Percentiles rank a stretch among this genome's conserved stretches.
Evolutionary conservation across 495 filamentous ascomycete species (phyloP).

Genomic region (Neurospora sp.): DNA sequence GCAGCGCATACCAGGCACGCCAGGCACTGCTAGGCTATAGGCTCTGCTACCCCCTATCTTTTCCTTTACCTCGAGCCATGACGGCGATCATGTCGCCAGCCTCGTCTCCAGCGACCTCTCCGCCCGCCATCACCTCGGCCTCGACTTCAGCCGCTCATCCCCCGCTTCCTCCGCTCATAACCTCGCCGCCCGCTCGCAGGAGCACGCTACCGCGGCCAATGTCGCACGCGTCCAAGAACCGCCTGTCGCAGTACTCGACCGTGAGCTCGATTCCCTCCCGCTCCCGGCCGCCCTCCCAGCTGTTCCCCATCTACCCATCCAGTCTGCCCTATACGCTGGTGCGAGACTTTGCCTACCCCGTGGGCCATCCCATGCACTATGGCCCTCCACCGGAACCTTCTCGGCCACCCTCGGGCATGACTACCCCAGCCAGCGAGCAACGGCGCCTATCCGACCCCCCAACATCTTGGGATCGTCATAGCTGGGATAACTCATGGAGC

Average conservation of each 20-base stretch:
- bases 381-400: constrained; percentile 74
- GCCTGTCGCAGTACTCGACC: constrained; percentile 52
- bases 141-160: constrained; percentile 45
- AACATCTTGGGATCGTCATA: constrained; percentile 47
- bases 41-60: background rate
- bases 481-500: constrained; percentile 41
- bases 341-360: constrained; percentile 89
- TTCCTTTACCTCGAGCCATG: constrained; percentile 25
- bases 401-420: constrained; percentile 57
- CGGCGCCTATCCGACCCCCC: constrained; percentile 76
- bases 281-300: constrained; percentile 67
- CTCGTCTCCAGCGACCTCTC: constrained; percentile 42
- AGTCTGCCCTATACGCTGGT: constrained; percentile 83
- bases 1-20: background rate
- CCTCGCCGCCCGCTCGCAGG: constrained; percentile 45
- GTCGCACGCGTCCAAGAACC: constrained; percentile 60
- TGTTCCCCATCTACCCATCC: constrained; percentile 77
- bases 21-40: background rate
- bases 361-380: constrained; percentile 80
- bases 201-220: constrained; percentile 53
- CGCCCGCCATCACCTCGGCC: constrained; percentile 41
- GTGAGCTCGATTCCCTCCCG: constrained; percentile 60
- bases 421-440: constrained; percentile 76
- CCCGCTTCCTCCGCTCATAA: constrained; percentile 54
- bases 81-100: constrained; percentile 49